Evolutionary conservation across 768 basidiomycete species (phyloP), one percentile per base, ranked within the genome.

Genomic region (Boletus speciosus): DNA sequence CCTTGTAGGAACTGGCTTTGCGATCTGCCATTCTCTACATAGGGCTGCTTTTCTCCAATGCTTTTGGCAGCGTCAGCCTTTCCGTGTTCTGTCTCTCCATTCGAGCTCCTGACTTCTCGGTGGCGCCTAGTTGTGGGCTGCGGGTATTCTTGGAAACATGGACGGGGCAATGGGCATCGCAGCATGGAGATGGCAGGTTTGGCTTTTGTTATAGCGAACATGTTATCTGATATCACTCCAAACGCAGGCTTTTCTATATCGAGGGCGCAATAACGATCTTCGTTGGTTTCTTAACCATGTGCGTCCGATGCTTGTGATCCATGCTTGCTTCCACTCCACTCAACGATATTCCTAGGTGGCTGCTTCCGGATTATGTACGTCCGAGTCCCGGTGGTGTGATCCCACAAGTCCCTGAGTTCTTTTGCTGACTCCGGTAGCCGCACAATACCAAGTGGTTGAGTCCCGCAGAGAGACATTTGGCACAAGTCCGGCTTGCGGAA

Each of bases 81-180:
- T 31, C 42, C 16, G 29, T 37, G 9, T 37, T 31, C 34, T 4
- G 3, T 27, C 21, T 23, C 27, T 21, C 25, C 39, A 14, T 39
- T 34, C 32, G n/a, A 4, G 29, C 46, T 23, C 25, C 16, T 42
- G 9, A 44, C 19, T 47, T 40, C 2, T 37, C 8, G 37, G 55
- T 37, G 10, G 3, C 6, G 1, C 16, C 11, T 54, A 86, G 82
- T 68, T 88, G 12, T 82, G 89, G 66, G 88, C 86, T 35, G 87
- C 88, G 21, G 88, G 83, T 10, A 84, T 90, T 52, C 76, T 90
- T 19, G 73, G 76, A 0, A 78, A 76, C 43, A 85, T 90, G 86
- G 79, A 90, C 51, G 86, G 84, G 2, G 76, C 73, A 48, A 72
- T 78, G 25, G 86, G 86, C 1, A 83, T 86, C 45, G 67, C 82